Conservation (phyloP, 2,329 filamentous ascomycete species). For the Hymenoscyphus infarciens region DNA sequence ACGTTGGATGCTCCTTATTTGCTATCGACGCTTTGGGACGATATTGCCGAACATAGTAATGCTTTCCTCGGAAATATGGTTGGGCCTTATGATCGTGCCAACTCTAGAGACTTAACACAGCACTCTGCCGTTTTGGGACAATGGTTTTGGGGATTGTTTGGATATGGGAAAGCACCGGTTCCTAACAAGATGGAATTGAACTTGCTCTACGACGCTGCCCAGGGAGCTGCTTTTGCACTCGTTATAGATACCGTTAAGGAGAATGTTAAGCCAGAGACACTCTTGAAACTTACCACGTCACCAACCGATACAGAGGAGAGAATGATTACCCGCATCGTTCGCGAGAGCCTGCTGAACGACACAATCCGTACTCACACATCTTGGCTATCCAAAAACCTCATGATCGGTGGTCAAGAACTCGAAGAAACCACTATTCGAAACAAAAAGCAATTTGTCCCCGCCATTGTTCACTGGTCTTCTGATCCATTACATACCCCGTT, state of each 20-base stretch:
- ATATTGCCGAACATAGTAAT: conserved; percentile 52
- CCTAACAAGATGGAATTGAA: conserved; percentile 40
- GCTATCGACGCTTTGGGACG: conserved; percentile 50
- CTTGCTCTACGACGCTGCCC: conserved; percentile 41
- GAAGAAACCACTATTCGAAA: conserved; percentile 39
- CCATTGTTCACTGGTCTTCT: conserved; percentile 45
- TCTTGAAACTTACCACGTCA: conserved; percentile 35
- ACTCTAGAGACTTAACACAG: conserved; percentile 57
- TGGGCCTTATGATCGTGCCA: conserved; percentile 60
- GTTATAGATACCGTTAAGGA: conserved; percentile 36
- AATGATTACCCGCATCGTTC: conserved; percentile 37
- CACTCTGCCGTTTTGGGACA: conserved; percentile 41
- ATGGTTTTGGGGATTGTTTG: conserved; percentile 44
- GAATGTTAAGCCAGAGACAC: conserved; percentile 31
- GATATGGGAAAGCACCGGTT: conserved; percentile 38
- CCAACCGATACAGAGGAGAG: conserved; percentile 34
- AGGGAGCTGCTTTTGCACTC: conserved; percentile 41
- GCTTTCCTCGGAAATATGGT: conserved; percentile 57
- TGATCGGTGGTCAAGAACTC: conserved; percentile 41
- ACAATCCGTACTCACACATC: conserved; percentile 37
- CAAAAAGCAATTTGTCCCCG: conserved; percentile 41
- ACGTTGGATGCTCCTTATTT: conserved; percentile 47
- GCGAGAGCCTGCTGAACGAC: conserved; percentile 36
- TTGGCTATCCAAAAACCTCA: conserved; percentile 42
- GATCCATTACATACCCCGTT: conserved; percentile 40